Conservation (phyloP, 768 basidiomycete genomes). For the Ramaria rubella region DNA sequence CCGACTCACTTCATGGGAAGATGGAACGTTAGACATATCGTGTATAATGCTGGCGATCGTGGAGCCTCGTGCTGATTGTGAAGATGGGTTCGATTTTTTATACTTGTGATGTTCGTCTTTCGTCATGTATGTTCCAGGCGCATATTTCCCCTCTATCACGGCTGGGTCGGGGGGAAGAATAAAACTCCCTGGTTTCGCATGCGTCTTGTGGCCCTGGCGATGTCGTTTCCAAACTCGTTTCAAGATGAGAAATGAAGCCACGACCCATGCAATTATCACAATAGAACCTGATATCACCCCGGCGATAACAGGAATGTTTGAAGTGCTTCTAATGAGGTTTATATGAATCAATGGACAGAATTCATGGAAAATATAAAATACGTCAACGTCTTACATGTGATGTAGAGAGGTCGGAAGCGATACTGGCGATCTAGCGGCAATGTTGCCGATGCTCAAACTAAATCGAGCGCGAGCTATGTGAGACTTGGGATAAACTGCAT, state of each 20-base stretch:
- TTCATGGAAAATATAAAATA: no score
- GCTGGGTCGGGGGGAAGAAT: slow-evolving; percentile 66
- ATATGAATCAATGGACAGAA: background rate
- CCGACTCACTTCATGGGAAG: no score
- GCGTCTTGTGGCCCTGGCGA: slow-evolving; percentile 15
- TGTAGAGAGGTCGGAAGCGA: background rate
- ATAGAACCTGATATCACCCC: slow-evolving; percentile 50
- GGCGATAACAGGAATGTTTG: slow-evolving; percentile 55
- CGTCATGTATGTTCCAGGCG: slow-evolving; percentile 33
- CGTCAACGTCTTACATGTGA: background rate
- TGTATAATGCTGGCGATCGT: no score
- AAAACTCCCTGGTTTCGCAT: slow-evolving; percentile 26
- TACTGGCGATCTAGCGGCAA: no score
- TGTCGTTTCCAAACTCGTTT: slow-evolving; percentile 42
- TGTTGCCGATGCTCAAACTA: no score
- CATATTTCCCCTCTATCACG: slow-evolving; percentile 42
- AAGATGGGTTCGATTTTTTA: no score
- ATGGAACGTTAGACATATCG: no score
- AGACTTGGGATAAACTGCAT: no score
- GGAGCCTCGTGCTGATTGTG: no score
- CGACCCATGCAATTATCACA: slow-evolving; percentile 33
- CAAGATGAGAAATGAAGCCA: slow-evolving; percentile 3
- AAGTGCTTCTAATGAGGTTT: slow-evolving; percentile 36
- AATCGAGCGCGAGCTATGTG: no score
- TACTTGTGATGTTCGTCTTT: no score